Evolutionary conservation across 352 stramenopile species (phyloP).

Genomic region (Globisporangium ultimum): DNA sequence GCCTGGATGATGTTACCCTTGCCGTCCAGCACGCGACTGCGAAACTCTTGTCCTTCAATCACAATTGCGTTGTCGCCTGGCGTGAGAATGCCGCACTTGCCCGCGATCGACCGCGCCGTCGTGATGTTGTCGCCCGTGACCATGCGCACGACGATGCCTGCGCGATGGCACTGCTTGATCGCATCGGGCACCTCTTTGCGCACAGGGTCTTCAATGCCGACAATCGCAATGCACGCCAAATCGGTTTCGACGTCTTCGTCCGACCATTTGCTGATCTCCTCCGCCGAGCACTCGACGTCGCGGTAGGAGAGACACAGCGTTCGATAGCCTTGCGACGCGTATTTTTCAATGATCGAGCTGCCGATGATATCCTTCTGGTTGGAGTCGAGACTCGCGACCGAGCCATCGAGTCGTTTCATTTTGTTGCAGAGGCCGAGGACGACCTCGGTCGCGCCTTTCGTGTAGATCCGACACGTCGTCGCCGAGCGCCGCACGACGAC

Average conservation of each 20-base stretch:
- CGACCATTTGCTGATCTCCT: slow-evolving; percentile 63
- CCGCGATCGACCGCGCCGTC: slow-evolving; percentile 82
- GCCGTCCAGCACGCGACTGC: slow-evolving; percentile 54
- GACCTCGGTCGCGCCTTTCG: slow-evolving; percentile 72
- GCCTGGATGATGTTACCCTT: slow-evolving; percentile 72
- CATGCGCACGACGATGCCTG: slow-evolving; percentile 98
- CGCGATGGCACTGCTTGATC: slow-evolving; percentile 90
- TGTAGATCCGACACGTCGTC: slow-evolving; percentile 64
- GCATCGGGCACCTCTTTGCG: slow-evolving; percentile 91
- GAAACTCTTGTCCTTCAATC: slow-evolving; percentile 71
- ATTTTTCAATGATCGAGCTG: slow-evolving; percentile 68
- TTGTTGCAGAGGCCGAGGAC: slow-evolving; percentile 69
- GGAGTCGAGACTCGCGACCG: slow-evolving; percentile 38
- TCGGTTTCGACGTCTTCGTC: slow-evolving; percentile 85
- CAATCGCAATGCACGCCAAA: slow-evolving; percentile 85
- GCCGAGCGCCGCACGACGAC: slow-evolving; percentile 52
- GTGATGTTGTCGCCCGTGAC: slow-evolving; percentile 98
- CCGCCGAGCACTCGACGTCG: slow-evolving; percentile 61
- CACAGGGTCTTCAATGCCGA: slow-evolving; percentile 94
- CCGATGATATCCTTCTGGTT: slow-evolving; percentile 68
- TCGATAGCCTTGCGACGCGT: slow-evolving; percentile 74
- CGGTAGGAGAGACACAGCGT: slow-evolving; percentile 86
- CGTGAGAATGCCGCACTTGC: slow-evolving; percentile 71
- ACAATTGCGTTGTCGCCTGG: slow-evolving; percentile 52
- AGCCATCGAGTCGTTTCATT: slow-evolving; percentile 64